Evolutionary conservation across 2,329 filamentous ascomycete species (phyloP), one percentile per base, ranked within the genome.

Genomic region (Fusarium sp.): DNA sequence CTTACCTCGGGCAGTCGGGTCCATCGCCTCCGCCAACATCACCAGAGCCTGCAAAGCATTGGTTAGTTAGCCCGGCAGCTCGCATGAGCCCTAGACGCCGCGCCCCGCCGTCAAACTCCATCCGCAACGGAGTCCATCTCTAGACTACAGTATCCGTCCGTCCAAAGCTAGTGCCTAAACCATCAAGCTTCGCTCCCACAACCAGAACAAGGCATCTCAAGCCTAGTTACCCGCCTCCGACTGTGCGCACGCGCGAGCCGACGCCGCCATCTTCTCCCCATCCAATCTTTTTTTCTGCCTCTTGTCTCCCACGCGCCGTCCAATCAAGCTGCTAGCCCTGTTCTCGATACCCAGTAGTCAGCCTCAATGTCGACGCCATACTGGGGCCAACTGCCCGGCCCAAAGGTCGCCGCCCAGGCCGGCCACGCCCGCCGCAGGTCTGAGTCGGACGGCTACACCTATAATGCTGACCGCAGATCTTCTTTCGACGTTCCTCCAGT

Each of bases 331-430:
- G 54, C 72, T 54, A 54, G 47, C 47, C 47, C 47, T 54, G 47
- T 9, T 8, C 47, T 29, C 66, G 47, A 66, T 75, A 54, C 69
- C 68, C 64, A 69, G 69, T 66, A 54, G 58, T 70, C 74, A 74
- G 69, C 70, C 77, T 78, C 79, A 80, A 88, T 88, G 85, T 82
- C 86, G 63, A 76, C 86, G 67, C 86, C 87, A 42, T 91, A 90
- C 83, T 90, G 89, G 89, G 89, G 89, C 80, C 82, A 89, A 78
- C 83, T 91, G 71, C 89, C 89, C 69, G 81, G 85, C 70, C 82
- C 87, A 61, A 87, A 85, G 75, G 78, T 84, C 75, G 71, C 79
- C 64, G 71, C 79, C 64, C 75, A 77, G 69, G 67, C 65, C 62
- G 71, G 75, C 42, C 81, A 78, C 62, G 75, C 78, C 71, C 84